Percentiles rank a stretch among this genome's conserved stretches.
phyloP scores from a whole-genome alignment of 805 yeast species.

The Candida pini region DNA sequence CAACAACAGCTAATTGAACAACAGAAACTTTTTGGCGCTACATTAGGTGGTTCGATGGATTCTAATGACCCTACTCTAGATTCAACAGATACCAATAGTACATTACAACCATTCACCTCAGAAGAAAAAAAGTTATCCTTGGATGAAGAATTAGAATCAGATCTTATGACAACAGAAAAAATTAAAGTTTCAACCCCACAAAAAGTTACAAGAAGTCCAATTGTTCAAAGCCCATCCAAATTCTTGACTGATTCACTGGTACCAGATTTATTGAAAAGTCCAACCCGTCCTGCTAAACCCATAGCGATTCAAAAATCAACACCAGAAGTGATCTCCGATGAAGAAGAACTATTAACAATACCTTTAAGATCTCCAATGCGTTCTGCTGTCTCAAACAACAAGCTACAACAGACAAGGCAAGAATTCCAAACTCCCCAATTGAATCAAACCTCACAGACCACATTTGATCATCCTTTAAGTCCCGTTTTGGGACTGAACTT shows the following conservation, averaged over 20 bases:
- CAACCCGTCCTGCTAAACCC: background rate
- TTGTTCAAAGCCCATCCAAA: background rate
- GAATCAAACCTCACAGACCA: background rate
- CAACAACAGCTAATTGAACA: conserved; percentile 5
- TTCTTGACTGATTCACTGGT: background rate
- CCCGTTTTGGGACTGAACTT: background rate
- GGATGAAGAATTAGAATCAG: conserved; percentile 9
- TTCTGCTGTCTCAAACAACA: conserved; percentile 1
- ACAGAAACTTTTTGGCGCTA: background rate
- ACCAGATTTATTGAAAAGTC: background rate
- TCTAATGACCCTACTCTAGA: conserved; percentile 1
- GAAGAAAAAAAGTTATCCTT: no score
- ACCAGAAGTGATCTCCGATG: conserved; percentile 3
- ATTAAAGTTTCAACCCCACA: conserved; percentile 12
- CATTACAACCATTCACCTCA: conserved; percentile 1
- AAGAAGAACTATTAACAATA: conserved; percentile 20
- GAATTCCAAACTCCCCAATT: conserved; percentile 9
- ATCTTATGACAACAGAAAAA: conserved; percentile 9
- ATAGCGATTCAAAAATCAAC: background rate
- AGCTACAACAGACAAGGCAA: background rate
- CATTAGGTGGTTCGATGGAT: background rate
- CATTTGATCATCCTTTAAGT: background rate
- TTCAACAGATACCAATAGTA: conserved; percentile 1
- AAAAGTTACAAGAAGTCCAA: conserved; percentile 10
- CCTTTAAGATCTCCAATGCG: conserved; percentile 30